These are phyloP conservation scores for Nidularia pulvinata DNA, from an alignment of 768 basidiomycete genomes.

Conservation along the genomic window DNA sequence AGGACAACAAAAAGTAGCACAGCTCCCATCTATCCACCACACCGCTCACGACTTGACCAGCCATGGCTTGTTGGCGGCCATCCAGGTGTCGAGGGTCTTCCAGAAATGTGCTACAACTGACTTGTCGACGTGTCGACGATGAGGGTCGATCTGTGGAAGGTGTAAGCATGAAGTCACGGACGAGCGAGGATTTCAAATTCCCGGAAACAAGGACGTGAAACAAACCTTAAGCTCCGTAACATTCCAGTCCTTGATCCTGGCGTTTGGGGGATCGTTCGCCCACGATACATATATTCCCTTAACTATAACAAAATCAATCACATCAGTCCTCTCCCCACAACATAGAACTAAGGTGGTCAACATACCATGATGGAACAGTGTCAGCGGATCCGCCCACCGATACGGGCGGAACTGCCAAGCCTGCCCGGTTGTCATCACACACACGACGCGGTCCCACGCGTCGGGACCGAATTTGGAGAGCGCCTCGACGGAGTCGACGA, in stretches of 20 bases:
- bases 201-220: no score
- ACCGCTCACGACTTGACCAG: slow-evolving; percentile 49
- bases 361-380: slow-evolving; percentile 92
- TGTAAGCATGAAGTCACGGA: no score
- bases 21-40: no score
- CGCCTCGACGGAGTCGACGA: slow-evolving; percentile 93
- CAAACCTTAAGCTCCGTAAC: slow-evolving; percentile 90
- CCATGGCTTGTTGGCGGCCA: slow-evolving; percentile 77
- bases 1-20: no score
- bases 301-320: slow-evolving; percentile 43
- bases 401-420: slow-evolving; percentile 98
- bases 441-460: slow-evolving; percentile 96
- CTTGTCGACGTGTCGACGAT: slow-evolving; percentile 91
- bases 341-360: background rate
- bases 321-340: background rate
- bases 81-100: slow-evolving; percentile 90
- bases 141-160: slow-evolving; percentile 92
- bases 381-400: slow-evolving; percentile 94
- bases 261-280: slow-evolving; percentile 88
- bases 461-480: slow-evolving; percentile 90
- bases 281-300: slow-evolving; percentile 97
- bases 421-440: slow-evolving; percentile 98
- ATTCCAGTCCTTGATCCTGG: slow-evolving; percentile 95
- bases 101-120: slow-evolving; percentile 96
- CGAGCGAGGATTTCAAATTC: no score